Evolutionary conservation across 2,329 filamentous ascomycete species (phyloP), one percentile per base, ranked within the genome.

Genomic region (Aspergillus fischeri): DNA sequence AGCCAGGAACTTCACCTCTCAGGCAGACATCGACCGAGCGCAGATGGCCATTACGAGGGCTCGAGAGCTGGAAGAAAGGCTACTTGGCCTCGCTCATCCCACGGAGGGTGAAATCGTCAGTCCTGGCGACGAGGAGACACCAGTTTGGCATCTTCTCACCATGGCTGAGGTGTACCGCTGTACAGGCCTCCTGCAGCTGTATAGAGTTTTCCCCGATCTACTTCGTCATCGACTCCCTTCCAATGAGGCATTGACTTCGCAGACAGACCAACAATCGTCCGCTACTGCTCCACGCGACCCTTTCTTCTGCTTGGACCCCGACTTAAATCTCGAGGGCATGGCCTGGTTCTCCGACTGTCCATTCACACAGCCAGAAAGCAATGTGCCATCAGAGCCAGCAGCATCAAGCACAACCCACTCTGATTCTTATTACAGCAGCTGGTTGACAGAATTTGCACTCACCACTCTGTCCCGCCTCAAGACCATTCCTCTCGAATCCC

Each of bases 131-230:
- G 73, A 77, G 50, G 76, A 79, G 52, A 84, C 82, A 0, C 76
- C 80, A 2, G 78, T 81, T 53, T 75, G 76, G 68, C 80, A 84
- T 63, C 77, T 84, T 42, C 73, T 83, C 38, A 75, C 77, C 7
- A 76, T 83, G 60, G 81, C 81, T 1, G 79, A 83, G 60, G 77
- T 79, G 1, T 82, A 82, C 58, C 78, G 81, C 35, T 79, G 77
- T 53, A 75, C 79, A 2, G 82, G 80, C 1, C 73, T 84, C 3
- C 70, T 84, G 49, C 81, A 84, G 60, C 66, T 84, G 21, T 84
- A 84, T 63, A 78, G 79, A 25, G 77, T 79, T 29, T 83, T 83
- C 55, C 81, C 82, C 2, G 77, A 80, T 29, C 70, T 81, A 38
- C 70, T 82, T 1, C 73, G 72, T n/a, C 74, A 73, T 35, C 76